Conservation (phyloP, 1,139 yeast genomes). For the Pichia sp. region DNA sequence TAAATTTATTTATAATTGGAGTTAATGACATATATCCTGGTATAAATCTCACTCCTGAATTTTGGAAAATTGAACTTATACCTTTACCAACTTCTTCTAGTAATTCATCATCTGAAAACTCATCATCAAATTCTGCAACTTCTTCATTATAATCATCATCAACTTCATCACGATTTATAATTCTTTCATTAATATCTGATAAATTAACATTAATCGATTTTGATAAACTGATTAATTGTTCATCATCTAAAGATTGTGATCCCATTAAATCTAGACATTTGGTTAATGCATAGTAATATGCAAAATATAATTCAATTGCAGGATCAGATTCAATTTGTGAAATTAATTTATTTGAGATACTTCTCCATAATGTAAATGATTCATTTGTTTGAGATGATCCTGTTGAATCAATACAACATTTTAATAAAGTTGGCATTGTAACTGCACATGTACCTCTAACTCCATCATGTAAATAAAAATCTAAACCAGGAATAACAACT, state of each 20-base stretch:
- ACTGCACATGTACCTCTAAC: slow-evolving; percentile 88
- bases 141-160: slow-evolving; percentile 75
- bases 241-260: slow-evolving; percentile 47
- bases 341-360: slow-evolving; percentile 61
- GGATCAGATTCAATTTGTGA: slow-evolving; percentile 72
- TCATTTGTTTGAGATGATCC: slow-evolving; percentile 45
- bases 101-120: slow-evolving; percentile 83
- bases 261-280: slow-evolving; percentile 67
- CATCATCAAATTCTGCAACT: slow-evolving; percentile 73
- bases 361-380: slow-evolving; percentile 63
- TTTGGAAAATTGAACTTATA: slow-evolving; percentile 66
- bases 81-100: slow-evolving; percentile 80
- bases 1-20: slow-evolving; percentile 49
- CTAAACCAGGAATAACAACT: slow-evolving; percentile 81
- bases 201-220: slow-evolving; percentile 57
- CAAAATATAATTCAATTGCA: slow-evolving; percentile 72
- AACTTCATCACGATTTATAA: slow-evolving; percentile 60
- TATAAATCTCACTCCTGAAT: slow-evolving; percentile 51
- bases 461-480: slow-evolving; percentile 88
- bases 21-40: slow-evolving; percentile 53
- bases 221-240: slow-evolving; percentile 54
- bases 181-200: slow-evolving; percentile 63
- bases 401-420: slow-evolving; percentile 62
- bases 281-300: slow-evolving; percentile 67
- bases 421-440: slow-evolving; percentile 70